Percentiles rank a stretch among this genome's conserved stretches.
phyloP scores from a whole-genome alignment of 331 rosid species.

The Quercus tomentella region DNA sequence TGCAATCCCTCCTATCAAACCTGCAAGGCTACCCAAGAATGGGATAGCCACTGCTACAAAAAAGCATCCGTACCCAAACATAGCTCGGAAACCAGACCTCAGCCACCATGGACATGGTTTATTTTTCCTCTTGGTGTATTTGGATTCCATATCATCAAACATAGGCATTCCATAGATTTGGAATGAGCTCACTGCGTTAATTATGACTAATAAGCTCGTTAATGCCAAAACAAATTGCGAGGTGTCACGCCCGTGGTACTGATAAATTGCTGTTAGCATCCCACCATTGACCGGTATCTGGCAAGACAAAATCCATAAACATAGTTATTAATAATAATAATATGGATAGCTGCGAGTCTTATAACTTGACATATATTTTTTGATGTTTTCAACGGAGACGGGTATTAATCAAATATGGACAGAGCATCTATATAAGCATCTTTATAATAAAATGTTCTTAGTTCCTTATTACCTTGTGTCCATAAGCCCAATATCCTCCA shows the following conservation, averaged over 20 bases:
- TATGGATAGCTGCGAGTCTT: too few relatives aligned
- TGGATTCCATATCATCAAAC: constrained; percentile 33
- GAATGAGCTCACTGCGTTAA: constrained; percentile 27
- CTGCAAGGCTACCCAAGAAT: constrained; percentile 27
- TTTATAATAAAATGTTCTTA: too few relatives aligned
- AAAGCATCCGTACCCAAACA: constrained; percentile 23
- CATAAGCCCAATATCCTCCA: constrained; percentile 49
- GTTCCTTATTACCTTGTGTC: constrained; percentile 19
- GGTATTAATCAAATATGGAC: too few relatives aligned
- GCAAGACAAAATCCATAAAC: neutral
- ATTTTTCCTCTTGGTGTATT: constrained; percentile 28
- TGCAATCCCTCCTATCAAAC: constrained; percentile 33
- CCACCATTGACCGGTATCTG: constrained; percentile 36
- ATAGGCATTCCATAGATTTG: constrained; percentile 41
- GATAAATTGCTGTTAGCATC: constrained; percentile 19
- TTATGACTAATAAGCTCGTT: constrained; percentile 22
- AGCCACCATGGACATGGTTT: constrained; percentile 42
- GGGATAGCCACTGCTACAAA: constrained; percentile 38
- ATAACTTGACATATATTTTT: too few relatives aligned
- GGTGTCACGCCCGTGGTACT: constrained; percentile 18
- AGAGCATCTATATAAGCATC: too few relatives aligned
- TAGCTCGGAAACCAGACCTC: constrained; percentile 11
- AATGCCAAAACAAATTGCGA: constrained; percentile 18
- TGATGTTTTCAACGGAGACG: too few relatives aligned
- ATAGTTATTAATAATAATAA: too few relatives aligned